phyloP scores from a whole-genome alignment of 2,329 filamentous ascomycete genomes.

The Rutstroemia sp. region DNA sequence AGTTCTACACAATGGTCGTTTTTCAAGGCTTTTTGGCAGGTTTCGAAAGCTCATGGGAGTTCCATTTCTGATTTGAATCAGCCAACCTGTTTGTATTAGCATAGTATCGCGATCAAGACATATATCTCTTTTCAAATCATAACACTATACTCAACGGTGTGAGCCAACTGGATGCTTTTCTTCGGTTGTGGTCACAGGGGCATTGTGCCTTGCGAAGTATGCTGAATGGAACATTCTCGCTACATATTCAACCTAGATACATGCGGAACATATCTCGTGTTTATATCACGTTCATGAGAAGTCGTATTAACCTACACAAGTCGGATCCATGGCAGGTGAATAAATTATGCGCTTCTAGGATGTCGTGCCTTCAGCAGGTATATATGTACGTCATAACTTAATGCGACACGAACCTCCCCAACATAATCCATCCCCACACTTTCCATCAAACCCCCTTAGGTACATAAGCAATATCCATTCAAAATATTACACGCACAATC shows the following conservation, averaged over 20 bases:
- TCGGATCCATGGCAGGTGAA: no score
- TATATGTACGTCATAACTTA: constrained; percentile 6
- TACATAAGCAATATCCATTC: background rate
- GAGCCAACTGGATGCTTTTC: background rate
- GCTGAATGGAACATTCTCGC: no score
- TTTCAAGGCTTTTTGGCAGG: constrained; percentile 20
- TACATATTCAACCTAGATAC: no score
- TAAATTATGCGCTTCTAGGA: no score
- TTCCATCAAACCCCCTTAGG: background rate
- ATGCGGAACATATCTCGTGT: no score
- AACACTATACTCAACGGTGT: background rate
- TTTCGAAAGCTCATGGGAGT: constrained; percentile 17
- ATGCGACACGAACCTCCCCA: constrained; percentile 1
- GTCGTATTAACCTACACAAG: no score
- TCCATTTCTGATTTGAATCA: constrained; percentile 17
- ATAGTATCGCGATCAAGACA: constrained; percentile 28
- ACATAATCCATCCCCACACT: constrained; percentile 6
- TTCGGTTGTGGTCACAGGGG: background rate
- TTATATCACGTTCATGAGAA: no score
- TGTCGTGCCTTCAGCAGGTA: background rate
- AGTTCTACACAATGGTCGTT: constrained; percentile 29
- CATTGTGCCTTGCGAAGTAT: background rate
- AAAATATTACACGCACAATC: background rate
- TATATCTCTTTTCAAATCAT: constrained; percentile 10
- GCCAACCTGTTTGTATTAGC: constrained; percentile 25